phyloP scores from a whole-genome alignment of 2,329 filamentous ascomycete genomes.

The Sclerotinia trifoliorum region DNA sequence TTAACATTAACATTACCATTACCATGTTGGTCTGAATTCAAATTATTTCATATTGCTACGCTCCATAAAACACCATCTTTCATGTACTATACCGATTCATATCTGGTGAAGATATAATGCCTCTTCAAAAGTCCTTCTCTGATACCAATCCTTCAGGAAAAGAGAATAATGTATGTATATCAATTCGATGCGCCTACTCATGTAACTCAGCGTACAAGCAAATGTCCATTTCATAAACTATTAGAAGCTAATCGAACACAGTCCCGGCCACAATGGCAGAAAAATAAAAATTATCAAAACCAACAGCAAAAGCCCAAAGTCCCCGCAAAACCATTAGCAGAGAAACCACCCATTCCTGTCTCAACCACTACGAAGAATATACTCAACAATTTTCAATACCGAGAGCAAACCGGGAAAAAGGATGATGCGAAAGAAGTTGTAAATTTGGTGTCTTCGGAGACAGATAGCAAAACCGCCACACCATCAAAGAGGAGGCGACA shows the following conservation, averaged over 20 bases:
- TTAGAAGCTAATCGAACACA: conserved; percentile 25
- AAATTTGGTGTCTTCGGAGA: conserved; percentile 26
- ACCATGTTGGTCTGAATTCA: neutral
- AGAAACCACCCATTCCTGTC: conserved; percentile 37
- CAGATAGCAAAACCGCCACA: conserved; percentile 35
- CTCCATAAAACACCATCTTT: neutral
- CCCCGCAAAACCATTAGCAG: conserved; percentile 33
- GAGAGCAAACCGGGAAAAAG: conserved; percentile 35
- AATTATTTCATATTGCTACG: neutral
- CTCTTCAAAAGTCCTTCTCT: conserved; percentile 42
- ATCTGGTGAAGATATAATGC: conserved; percentile 33
- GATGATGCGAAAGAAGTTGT: conserved; percentile 30
- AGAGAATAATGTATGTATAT: conserved; percentile 30
- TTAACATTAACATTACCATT: neutral
- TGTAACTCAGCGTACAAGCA: neutral
- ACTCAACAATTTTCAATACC: conserved; percentile 57
- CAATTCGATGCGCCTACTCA: neutral
- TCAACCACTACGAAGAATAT: conserved; percentile 61
- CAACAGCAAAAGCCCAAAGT: conserved; percentile 25
- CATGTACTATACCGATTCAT: conserved; percentile 6
- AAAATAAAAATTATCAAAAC: conserved; percentile 38
- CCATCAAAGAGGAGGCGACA: conserved; percentile 6
- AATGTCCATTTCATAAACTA: neutral
- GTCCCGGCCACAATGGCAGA: conserved; percentile 34
- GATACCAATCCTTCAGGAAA: conserved; percentile 40